phyloP scores from a whole-genome alignment of 2,329 filamentous ascomycete species.

The Scedosporium dehoogii region DNA sequence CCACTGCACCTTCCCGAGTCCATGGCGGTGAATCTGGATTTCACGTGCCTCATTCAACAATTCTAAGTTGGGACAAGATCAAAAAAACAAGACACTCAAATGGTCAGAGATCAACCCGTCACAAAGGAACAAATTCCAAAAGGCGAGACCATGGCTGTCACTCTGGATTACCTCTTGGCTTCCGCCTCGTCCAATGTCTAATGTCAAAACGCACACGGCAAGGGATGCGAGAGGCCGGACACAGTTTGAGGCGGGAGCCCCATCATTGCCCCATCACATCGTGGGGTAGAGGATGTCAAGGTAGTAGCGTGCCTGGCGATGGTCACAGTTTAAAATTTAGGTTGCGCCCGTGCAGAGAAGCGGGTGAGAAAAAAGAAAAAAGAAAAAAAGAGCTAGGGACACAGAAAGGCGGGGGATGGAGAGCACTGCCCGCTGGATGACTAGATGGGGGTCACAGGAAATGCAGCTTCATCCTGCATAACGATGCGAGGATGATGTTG shows the following conservation, averaged over 20 bases:
- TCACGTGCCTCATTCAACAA: no score
- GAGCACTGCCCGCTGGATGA: neutral
- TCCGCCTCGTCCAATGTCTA: neutral
- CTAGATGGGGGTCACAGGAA: no score
- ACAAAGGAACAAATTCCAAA: neutral
- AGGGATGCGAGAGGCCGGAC: no score
- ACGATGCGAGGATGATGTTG: neutral
- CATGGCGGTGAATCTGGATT: no score
- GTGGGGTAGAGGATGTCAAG: neutral
- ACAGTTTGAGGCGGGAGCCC: neutral
- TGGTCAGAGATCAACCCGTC: neutral
- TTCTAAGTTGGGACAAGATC: no score
- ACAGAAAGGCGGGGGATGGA: neutral
- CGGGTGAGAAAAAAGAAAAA: neutral
- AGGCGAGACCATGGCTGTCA: neutral
- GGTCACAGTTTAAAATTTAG: no score
- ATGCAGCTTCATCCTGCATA: neutral
- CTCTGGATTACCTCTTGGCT: neutral
- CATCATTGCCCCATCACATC: neutral
- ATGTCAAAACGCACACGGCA: neutral
- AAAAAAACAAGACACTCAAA: no score
- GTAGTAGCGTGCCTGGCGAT: neutral
- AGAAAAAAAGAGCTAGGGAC: neutral
- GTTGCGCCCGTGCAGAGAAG: neutral
- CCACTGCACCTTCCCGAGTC: no score